A percentile compares a stretch with the other conserved stretches of the same genome.
Conservation (phyloP, 371 early-diverging fungal genomes). For the Batkoa obscura region DNA sequence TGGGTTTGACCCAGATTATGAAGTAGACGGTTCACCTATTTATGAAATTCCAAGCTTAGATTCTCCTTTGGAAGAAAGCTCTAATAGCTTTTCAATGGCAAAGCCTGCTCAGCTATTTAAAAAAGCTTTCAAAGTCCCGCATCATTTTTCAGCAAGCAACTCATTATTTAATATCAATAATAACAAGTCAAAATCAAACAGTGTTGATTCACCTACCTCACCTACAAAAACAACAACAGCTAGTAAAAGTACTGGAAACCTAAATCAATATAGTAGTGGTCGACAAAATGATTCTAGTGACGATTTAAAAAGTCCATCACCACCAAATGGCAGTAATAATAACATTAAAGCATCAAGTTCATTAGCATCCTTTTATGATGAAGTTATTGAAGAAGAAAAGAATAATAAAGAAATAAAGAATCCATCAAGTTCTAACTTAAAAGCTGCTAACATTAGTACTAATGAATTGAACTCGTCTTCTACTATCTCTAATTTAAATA, state of each 20-base stretch:
- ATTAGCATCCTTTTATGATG: background rate
- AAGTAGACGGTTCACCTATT: constrained; percentile 6
- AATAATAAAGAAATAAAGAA: background rate
- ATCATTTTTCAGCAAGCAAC: background rate
- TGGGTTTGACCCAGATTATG: constrained; percentile 5
- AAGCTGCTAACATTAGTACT: too few relatives aligned
- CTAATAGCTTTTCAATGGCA: background rate
- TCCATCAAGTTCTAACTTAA: background rate
- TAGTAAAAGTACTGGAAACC: background rate
- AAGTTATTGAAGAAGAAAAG: background rate
- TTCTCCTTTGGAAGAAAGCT: background rate
- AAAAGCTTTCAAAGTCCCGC: constrained; percentile 4
- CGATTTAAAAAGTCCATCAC: too few relatives aligned
- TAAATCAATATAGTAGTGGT: too few relatives aligned
- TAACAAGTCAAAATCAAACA: background rate
- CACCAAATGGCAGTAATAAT: too few relatives aligned
- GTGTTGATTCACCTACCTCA: background rate
- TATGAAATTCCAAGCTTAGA: constrained; percentile 4
- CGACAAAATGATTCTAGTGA: too few relatives aligned
- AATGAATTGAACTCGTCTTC: too few relatives aligned
- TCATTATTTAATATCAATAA: background rate
- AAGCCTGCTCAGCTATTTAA: background rate
- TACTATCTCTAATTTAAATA: too few relatives aligned
- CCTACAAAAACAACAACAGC: background rate
- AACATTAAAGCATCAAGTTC: background rate